These are phyloP conservation scores for Ceratocystis huliohia DNA, from an alignment of 2,329 filamentous ascomycete species.

Conservation along the genomic window DNA sequence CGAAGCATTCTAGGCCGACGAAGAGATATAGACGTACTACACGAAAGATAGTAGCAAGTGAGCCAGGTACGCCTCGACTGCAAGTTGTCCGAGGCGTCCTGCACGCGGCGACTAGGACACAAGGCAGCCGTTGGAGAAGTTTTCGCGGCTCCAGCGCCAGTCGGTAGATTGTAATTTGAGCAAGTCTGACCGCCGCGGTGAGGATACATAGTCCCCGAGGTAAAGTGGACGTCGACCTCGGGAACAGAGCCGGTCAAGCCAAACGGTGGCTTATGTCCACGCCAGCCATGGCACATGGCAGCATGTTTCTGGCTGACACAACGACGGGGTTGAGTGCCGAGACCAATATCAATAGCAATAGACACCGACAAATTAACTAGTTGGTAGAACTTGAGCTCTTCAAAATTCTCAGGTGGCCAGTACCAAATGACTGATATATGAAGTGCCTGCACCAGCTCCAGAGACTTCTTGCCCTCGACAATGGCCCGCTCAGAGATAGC, in stretches of 20 bases:
- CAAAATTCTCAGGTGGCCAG: slow-evolving; percentile 66
- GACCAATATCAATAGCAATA: slow-evolving; percentile 72
- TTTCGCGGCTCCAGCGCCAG: neutral
- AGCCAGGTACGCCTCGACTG: slow-evolving; percentile 43
- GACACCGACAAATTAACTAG: slow-evolving; percentile 67
- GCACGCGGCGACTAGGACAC: slow-evolving; percentile 23
- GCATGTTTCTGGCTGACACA: neutral
- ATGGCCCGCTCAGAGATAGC: slow-evolving; percentile 63
- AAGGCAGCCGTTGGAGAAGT: neutral
- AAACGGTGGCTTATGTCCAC: neutral
- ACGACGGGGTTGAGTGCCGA: slow-evolving; percentile 42
- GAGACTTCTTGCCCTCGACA: slow-evolving; percentile 62
- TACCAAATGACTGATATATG: slow-evolving; percentile 73
- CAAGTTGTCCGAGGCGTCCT: slow-evolving; percentile 21
- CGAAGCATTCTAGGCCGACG: slow-evolving; percentile 48
- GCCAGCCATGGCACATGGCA: neutral
- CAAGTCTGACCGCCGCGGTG: neutral
- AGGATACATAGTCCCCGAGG: neutral
- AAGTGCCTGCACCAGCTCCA: slow-evolving; percentile 72
- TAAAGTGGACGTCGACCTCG: neutral
- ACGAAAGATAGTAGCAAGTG: slow-evolving; percentile 45
- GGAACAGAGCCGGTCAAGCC: neutral
- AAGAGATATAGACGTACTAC: slow-evolving; percentile 48
- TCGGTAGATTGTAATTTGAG: no score
- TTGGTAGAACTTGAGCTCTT: slow-evolving; percentile 84